Base-by-base conservation (phyloP, 192 early-diverging fungal genomes). In the Rhizoclosmatium sp. region DNA sequence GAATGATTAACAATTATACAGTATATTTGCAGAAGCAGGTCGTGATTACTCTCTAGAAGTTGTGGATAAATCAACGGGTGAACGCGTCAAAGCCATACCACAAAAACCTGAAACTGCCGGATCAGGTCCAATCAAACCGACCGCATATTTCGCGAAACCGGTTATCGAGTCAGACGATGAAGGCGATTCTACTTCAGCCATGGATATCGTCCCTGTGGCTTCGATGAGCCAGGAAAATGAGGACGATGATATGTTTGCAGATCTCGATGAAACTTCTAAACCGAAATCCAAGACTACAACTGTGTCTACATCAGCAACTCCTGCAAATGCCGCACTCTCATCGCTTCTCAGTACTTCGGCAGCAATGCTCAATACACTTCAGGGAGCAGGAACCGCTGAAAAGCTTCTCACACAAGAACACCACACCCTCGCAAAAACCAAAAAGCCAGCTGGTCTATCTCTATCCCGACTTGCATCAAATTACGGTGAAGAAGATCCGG, bases 11-110 rank as follows among this genome's bases (percentile, higher is more conserved):
- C 21, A 21, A 40, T 71, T 45, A 14, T 7, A 72, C 47, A 84
- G 84, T 82, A 97, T 97, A 41, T 97, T 97, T 90, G 93, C 89
- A 4, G 95, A 94, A 69, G 95, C 85, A 4, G 96, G 95, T 1
- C 77, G 89, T 3, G 92, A 95, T 54, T 97, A 97, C 75, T 74
- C 81, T 14, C 80, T 95, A 1, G 87, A 92, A n/a, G 87, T 77
- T n/a, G 65, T 66, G 44, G 81, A 81, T 14, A 79, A 75, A 47
- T 45, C 45, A 2, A 69, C n/a, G 23, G 31, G 51, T 40, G 69
- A 49, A 71, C 65, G 31, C n/a, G 47, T 64, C 64, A 73, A 75
- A 45, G 40, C 58, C 42, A 46, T 65, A 4, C 14, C 60, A n/a
- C 44, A 54, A 42, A 61, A 45, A 70, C 5, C 48, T 60, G 46